Conservation (phyloP, 441 rosid genomes). For the Populus hybrid region DNA sequence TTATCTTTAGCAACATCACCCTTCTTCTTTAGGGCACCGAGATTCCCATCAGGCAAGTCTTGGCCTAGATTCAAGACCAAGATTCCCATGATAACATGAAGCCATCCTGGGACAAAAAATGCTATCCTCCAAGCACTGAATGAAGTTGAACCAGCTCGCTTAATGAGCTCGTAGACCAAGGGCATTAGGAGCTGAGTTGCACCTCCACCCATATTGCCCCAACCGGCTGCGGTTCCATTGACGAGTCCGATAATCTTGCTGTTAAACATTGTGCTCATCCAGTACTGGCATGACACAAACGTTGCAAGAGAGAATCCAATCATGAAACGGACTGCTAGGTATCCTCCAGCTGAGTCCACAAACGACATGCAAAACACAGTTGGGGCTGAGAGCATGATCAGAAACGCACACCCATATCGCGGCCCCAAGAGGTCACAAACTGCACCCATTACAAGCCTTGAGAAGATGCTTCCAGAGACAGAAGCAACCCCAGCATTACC, state of each 20-base stretch:
- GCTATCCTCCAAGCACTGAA: conserved; percentile 89
- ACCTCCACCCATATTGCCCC: conserved; percentile 96
- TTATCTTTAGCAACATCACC: conserved; percentile 69
- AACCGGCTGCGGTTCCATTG: conserved; percentile 84
- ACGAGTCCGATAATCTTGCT: conserved; percentile 74
- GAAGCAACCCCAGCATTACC: conserved; percentile 93
- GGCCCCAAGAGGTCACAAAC: conserved; percentile 76
- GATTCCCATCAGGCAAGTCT: conserved; percentile 86
- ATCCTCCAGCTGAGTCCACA: conserved; percentile 57
- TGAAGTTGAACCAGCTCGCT: conserved; percentile 51
- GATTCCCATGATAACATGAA: conserved; percentile 64
- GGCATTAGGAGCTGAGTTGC: conserved; percentile 87
- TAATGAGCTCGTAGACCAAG: conserved; percentile 56
- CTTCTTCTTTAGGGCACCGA: conserved; percentile 54
- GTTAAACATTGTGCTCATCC: conserved; percentile 98
- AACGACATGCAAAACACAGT: conserved; percentile 80
- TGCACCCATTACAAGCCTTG: conserved; percentile 85
- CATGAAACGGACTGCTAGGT: conserved; percentile 73
- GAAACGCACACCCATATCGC: conserved; percentile 73
- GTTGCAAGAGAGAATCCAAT: conserved; percentile 87
- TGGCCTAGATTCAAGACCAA: conserved; percentile 73
- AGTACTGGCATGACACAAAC: conserved; percentile 81
- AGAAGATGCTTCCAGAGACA: conserved; percentile 76
- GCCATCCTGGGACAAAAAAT: conserved; percentile 69
- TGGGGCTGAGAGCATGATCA: conserved; percentile 73